A percentile compares a stretch with the other conserved stretches of the same genome.
Evolutionary conservation across 192 early-diverging fungal species (phyloP).

Genomic region (Lunasporangiospora selenospora): DNA sequence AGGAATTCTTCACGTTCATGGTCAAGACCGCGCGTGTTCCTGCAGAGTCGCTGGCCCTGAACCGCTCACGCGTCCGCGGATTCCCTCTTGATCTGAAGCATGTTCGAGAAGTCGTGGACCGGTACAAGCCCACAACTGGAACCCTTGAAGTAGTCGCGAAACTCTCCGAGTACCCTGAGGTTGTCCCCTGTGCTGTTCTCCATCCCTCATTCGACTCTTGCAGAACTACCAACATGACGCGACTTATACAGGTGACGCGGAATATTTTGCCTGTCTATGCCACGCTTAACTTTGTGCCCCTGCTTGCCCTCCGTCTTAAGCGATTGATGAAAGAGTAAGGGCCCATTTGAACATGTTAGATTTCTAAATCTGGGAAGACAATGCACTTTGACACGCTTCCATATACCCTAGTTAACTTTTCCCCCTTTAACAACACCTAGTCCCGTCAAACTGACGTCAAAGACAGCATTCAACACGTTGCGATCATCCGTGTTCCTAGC

Average conservation of each 20-base stretch:
- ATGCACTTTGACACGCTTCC: background rate
- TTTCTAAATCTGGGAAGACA: no score
- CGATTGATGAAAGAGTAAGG: conserved; percentile 66
- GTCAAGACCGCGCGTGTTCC: conserved; percentile 68
- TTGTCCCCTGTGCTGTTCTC: conserved; percentile 63
- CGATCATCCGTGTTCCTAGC: conserved; percentile 71
- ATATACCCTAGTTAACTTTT: background rate
- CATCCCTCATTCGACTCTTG: conserved; percentile 64
- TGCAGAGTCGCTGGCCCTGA: conserved; percentile 58
- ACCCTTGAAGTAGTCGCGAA: conserved; percentile 41
- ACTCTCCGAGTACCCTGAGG: conserved; percentile 47
- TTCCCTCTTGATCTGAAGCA: conserved; percentile 47
- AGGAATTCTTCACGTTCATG: conserved; percentile 68
- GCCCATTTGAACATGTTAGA: no score
- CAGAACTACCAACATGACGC: conserved; percentile 44
- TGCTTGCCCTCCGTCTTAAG: conserved; percentile 66
- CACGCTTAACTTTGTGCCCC: conserved; percentile 76
- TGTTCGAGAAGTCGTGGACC: conserved; percentile 33
- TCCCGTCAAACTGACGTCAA: conserved; percentile 56
- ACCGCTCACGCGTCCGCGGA: conserved; percentile 57
- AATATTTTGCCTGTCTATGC: conserved; percentile 68
- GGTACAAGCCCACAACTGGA: conserved; percentile 49
- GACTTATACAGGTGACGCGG: conserved; percentile 61
- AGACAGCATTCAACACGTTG: conserved; percentile 58
- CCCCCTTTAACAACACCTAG: conserved; percentile 26